A percentile compares a stretch with the other conserved stretches of the same genome.
Conservation (phyloP, 2,329 filamentous ascomycete species). For the Claviceps lovelessii region DNA sequence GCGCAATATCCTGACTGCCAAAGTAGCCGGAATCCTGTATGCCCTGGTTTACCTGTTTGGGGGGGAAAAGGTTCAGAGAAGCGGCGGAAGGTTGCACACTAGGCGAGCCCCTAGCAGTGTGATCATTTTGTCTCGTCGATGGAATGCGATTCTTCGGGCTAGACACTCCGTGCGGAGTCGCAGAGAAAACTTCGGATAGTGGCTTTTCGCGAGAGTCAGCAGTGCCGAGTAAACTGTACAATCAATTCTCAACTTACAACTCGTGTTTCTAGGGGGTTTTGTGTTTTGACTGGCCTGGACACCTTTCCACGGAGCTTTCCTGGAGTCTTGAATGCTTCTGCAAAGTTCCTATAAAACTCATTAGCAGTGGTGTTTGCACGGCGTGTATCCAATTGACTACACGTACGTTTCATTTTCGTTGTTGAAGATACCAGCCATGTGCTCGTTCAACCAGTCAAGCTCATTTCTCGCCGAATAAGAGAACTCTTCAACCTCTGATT, state of each 20-base stretch:
- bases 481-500: slow-evolving; percentile 83
- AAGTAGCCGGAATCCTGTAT: slow-evolving; percentile 55
- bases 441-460: slow-evolving; percentile 95
- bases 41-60: slow-evolving; percentile 13
- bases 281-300: slow-evolving; percentile 54
- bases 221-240: background rate
- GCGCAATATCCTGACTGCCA: slow-evolving; percentile 41
- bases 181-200: slow-evolving; percentile 43
- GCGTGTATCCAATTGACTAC: background rate
- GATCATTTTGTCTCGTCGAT: slow-evolving; percentile 44
- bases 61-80: slow-evolving; percentile 16
- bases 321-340: slow-evolving; percentile 91
- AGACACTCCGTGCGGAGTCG: slow-evolving; percentile 41
- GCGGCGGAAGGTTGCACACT: slow-evolving; percentile 20
- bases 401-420: slow-evolving; percentile 67
- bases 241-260: slow-evolving; percentile 37
- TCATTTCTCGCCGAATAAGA: slow-evolving; percentile 85
- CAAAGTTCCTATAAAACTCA: slow-evolving; percentile 52
- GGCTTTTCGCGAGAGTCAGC: slow-evolving; percentile 30
- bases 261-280: slow-evolving; percentile 41
- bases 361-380: slow-evolving; percentile 4
- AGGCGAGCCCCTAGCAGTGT: slow-evolving; percentile 26
- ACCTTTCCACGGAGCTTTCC: slow-evolving; percentile 73
- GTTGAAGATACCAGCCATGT: slow-evolving; percentile 89
- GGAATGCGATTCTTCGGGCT: slow-evolving; percentile 35